phyloP scores from a whole-genome alignment of 768 basidiomycete species.

The Podaxis rugospora region DNA sequence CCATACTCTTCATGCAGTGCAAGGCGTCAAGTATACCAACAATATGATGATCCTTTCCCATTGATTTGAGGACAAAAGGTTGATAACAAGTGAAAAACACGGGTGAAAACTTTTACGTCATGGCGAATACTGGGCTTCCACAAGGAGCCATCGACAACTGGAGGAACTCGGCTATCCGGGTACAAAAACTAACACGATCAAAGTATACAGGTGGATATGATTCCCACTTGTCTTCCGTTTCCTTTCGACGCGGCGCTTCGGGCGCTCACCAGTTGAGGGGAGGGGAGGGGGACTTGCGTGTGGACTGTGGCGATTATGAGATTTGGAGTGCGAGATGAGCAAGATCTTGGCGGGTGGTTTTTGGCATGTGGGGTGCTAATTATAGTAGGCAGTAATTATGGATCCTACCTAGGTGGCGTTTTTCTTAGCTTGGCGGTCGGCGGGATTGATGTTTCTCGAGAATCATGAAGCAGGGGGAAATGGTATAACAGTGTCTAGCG shows the following conservation, averaged over 20 bases:
- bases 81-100: not conserved
- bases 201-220: not conserved
- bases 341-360: not conserved
- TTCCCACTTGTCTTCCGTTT: not conserved
- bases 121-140: not conserved
- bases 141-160: not conserved
- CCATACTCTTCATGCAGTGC: not conserved
- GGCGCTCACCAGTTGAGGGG: not conserved
- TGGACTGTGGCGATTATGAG: not conserved
- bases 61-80: not conserved
- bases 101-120: not conserved
- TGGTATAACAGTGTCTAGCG: not conserved
- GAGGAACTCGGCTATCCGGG: not conserved
- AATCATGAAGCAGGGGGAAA: not conserved
- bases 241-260: not conserved
- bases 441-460: not conserved
- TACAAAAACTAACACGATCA: not conserved
- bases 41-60: not conserved
- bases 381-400: constrained; percentile 5
- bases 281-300: not conserved
- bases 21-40: not conserved
- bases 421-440: not conserved
- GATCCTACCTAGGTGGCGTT: not conserved
- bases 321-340: not conserved
- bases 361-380: constrained; percentile 3